Base-by-base conservation (phyloP, 2,329 filamentous ascomycete species). In the Colletotrichum gigasporum region DNA sequence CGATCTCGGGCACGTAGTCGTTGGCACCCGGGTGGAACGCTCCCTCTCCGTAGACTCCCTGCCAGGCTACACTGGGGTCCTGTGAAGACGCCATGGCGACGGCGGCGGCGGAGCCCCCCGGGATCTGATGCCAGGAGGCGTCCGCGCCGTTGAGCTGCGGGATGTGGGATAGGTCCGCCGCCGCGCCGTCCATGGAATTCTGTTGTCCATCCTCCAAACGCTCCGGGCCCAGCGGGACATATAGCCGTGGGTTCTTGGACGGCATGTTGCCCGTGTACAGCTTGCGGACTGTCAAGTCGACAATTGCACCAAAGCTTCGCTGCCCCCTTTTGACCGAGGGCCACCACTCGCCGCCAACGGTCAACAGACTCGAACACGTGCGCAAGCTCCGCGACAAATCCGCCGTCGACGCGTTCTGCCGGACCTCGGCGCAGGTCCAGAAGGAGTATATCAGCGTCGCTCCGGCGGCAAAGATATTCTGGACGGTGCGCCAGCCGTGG, bases 331-430 rank as follows among this genome's bases (percentile, higher is more conserved):
- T 74, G 16, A 74, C 74, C 0, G 74, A 76, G 6, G 75, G 76
- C 78, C 78, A 79, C 76, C 76, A 79, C 54, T 79, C 76, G 4
- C 77, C 75, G 3, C 76, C 77, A 14, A 77, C 71, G n/a, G 73
- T 76, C 3, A 79, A 70, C 3, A 78, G 70, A 39, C 72, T 78
- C 0, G 76, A 77, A 41, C 76, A 78, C 0, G 68, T 72, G 6
- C 76, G 71, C 12, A 73, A 34, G n/a, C 63, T 69, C 30, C 53
- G 66, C 2, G 69, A 63, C 16, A 72, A 41, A 11, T 66, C 57
- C 4, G 59, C 18, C 0, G 56, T 55, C 0, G 67, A 68, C 1
- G 70, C 70, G 0, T 62, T 66, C 11, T 71, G 69, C 2, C 77
- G 68, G 2, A 74, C 69, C 2, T 53, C 52, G 0, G 62, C 5